These are phyloP conservation scores for Amphibolis antarctica DNA, from an alignment of 106 monocot species.

Conservation along the genomic window DNA sequence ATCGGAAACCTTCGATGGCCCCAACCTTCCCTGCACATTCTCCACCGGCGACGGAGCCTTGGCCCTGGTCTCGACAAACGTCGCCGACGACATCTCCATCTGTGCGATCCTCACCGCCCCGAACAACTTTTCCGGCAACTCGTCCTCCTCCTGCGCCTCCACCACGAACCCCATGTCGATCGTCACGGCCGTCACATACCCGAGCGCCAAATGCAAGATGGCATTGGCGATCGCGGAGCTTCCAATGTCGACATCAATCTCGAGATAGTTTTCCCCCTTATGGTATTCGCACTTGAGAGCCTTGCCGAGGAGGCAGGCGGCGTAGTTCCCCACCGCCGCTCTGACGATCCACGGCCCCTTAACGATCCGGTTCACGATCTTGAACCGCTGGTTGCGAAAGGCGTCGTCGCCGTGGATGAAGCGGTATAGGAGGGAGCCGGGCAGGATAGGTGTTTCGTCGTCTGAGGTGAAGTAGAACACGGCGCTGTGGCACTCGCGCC, in stretches of 20 bases:
- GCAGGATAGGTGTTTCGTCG: not conserved
- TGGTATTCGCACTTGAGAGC: constrained; percentile 55
- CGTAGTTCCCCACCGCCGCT: constrained; percentile 77
- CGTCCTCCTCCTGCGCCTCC: constrained; percentile 53
- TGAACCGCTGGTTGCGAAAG: constrained; percentile 67
- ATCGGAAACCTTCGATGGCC: too few relatives aligned
- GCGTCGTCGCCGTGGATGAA: constrained; percentile 71
- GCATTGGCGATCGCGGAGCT: constrained; percentile 68
- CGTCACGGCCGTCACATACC: constrained; percentile 50
- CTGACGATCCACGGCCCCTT: constrained; percentile 81
- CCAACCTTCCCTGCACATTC: not conserved
- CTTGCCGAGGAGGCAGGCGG: constrained; percentile 57
- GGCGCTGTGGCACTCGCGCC: constrained; percentile 25
- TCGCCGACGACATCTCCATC: not conserved
- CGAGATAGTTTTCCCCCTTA: constrained; percentile 39
- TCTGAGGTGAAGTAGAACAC: constrained; percentile 30
- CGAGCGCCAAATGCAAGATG: constrained; percentile 69
- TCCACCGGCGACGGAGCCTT: not conserved
- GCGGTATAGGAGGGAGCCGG: constrained; percentile 42
- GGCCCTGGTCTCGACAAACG: too few relatives aligned
- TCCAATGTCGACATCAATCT: constrained; percentile 74
- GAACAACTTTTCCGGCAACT: constrained; percentile 70
- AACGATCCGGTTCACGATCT: constrained; percentile 63
- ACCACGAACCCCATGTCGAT: constrained; percentile 79
- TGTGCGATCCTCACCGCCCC: constrained; percentile 40